Percentiles rank a stretch among this genome's conserved stretches.
phyloP scores from a whole-genome alignment of 176 grass and related monocot genomes.

The Pharus latifolius region DNA sequence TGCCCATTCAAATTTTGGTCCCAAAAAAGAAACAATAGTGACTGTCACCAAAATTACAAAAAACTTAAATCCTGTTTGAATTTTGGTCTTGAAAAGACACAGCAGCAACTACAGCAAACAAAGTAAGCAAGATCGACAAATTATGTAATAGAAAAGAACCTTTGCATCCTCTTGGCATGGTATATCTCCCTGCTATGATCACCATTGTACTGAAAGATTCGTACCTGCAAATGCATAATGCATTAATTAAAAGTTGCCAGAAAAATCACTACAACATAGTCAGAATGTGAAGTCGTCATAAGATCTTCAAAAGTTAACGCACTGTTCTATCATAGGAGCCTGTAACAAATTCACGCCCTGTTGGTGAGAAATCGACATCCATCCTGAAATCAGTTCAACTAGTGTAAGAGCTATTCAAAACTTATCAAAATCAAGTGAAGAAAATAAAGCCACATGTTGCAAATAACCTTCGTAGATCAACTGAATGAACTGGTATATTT shows the following conservation, averaged over 20 bases:
- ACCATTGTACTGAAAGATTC: slow-evolving; percentile 75
- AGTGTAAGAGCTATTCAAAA: slow-evolving; percentile 2
- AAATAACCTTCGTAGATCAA: background rate
- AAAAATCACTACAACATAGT: slow-evolving; percentile 3
- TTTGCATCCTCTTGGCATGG: slow-evolving; percentile 99
- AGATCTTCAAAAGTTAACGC: background rate
- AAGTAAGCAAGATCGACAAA: background rate
- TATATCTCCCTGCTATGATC: slow-evolving; percentile 97
- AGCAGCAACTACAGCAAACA: background rate
- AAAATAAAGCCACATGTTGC: background rate
- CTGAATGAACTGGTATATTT: background rate
- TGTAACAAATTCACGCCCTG: slow-evolving; percentile 90
- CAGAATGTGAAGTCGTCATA: slow-evolving; percentile 2
- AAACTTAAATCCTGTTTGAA: background rate
- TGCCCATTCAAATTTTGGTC: too few species aligned
- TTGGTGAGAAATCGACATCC: slow-evolving; percentile 98
- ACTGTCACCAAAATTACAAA: background rate
- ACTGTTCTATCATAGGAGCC: slow-evolving; percentile 99
- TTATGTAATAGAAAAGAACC: slow-evolving; percentile 30
- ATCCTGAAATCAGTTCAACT: slow-evolving; percentile 56
- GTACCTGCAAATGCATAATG: slow-evolving; percentile 60
- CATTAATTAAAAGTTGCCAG: background rate
- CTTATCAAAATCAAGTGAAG: background rate
- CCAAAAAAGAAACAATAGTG: background rate
- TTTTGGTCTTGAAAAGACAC: background rate